Percentiles rank a stretch among this genome's conserved stretches.
phyloP scores from a whole-genome alignment of 2,329 filamentous ascomycete genomes.

The Neofusicoccum laricinum region DNA sequence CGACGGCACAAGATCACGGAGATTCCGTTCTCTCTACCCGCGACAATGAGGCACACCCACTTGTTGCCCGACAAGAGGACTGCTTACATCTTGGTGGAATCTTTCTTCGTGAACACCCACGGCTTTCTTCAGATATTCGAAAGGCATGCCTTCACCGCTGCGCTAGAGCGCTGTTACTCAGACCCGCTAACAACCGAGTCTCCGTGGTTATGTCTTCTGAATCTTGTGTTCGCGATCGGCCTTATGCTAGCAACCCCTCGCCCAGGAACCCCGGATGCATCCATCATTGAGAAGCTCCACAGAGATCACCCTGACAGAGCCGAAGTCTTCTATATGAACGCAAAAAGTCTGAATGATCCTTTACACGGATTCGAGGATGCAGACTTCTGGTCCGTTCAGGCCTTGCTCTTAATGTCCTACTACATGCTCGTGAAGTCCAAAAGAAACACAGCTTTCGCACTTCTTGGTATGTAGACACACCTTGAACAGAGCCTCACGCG shows the following conservation, averaged over 20 bases:
- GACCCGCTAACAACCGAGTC: conserved; percentile 51
- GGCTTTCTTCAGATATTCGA: conserved; percentile 62
- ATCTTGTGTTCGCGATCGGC: conserved; percentile 63
- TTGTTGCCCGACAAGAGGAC: conserved; percentile 56
- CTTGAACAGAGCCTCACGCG: no score
- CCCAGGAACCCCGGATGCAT: conserved; percentile 49
- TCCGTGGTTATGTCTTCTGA: conserved; percentile 57
- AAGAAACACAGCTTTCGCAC: conserved; percentile 61
- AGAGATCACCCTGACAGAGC: conserved; percentile 51
- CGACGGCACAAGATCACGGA: conserved; percentile 58
- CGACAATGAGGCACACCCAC: conserved; percentile 47
- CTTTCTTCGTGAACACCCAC: conserved; percentile 63
- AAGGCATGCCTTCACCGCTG: conserved; percentile 47
- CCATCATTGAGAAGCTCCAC: conserved; percentile 51
- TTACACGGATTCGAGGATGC: conserved; percentile 57
- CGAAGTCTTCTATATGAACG: conserved; percentile 62
- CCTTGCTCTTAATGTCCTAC: conserved; percentile 60
- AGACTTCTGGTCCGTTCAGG: conserved; percentile 64
- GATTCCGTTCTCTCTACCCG: conserved; percentile 48
- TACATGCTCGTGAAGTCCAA: conserved; percentile 63
- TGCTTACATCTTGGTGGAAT: conserved; percentile 54
- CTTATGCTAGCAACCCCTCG: conserved; percentile 56
- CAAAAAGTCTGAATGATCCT: conserved; percentile 52
- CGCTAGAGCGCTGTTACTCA: conserved; percentile 53
- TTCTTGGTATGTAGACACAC: conserved; percentile 48